Evolutionary conservation across 495 filamentous ascomycete genomes (phyloP), one percentile per base, ranked within the genome.

Genomic region (Venustampulla echinocandica): DNA sequence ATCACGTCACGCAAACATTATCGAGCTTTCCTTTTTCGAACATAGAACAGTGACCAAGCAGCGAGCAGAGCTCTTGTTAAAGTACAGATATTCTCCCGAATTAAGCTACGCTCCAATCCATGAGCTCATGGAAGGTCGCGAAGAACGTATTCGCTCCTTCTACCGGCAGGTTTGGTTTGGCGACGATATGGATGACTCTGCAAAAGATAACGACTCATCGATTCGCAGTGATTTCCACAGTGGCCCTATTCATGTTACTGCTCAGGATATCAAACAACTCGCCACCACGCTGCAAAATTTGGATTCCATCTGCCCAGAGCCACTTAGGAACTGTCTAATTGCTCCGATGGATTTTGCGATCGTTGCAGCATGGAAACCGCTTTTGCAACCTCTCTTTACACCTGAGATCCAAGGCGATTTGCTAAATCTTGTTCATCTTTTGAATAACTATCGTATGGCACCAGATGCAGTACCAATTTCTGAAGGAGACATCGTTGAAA

Each of bases 321-420:
- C 88, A 20, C 89, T 88, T 39, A 90, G 87, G 46, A 95, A 95
- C 68, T 81, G 84, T 56, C 84, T 92, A 54, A 90, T 78, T 54
- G 90, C 90, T 9, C 90, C 92, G 23, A 94, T 97, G 89, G 90
- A 97, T 63, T 95, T 95, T 54, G 89, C 89, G 44, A 95, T 95
- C 47, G 90, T 96, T 15, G n/a, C n/a, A n/a, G n/a, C n/a, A n/a
- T 97, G 90, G 90, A 93, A 95, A 64, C 90, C 90, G 32, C 94
- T 97, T 61, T 94, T 84, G 22, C 94, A 94, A 70, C 89, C 90
- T 0, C 94, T 95, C 61, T 95, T 97, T 74, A 87, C 88, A 48
- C 76, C 82, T 36, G 81, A 75, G 50, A 90, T 96, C 47, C 89
- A 95, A 50, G 90, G 90, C 28, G 90, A 97, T 61, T 71, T 96